Conservation (phyloP, 2,329 filamentous ascomycete species). For the Aureobasidium musti region DNA sequence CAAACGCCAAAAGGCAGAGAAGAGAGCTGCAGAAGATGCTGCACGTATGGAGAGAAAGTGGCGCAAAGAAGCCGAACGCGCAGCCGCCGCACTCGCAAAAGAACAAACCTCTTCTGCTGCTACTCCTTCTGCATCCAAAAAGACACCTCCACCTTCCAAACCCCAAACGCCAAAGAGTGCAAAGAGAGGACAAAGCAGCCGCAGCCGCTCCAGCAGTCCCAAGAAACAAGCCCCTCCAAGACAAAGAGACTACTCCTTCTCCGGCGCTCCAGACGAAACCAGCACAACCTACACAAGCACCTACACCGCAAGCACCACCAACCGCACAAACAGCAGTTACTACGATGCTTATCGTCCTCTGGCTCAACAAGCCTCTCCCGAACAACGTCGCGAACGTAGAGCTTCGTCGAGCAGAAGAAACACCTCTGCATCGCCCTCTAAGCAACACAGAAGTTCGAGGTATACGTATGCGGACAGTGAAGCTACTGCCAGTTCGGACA, state of each 20-base stretch:
- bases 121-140: constrained; percentile 33
- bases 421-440: neutral
- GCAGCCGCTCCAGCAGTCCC: constrained; percentile 36
- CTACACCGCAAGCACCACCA: constrained; percentile 34
- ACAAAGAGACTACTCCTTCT: constrained; percentile 41
- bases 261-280: constrained; percentile 38
- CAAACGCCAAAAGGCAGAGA: constrained; percentile 45
- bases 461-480: constrained; percentile 40
- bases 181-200: constrained; percentile 32
- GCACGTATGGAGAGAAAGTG: constrained; percentile 44
- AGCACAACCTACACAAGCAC: constrained; percentile 47
- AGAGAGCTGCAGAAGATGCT: constrained; percentile 44
- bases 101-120: constrained; percentile 33
- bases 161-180: constrained; percentile 31
- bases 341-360: constrained; percentile 42
- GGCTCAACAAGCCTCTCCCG: constrained; percentile 31
- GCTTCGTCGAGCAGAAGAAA: neutral
- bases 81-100: constrained; percentile 41
- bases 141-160: constrained; percentile 25
- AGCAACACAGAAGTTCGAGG: neutral
- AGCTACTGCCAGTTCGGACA: constrained; percentile 42
- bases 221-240: constrained; percentile 34
- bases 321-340: constrained; percentile 38
- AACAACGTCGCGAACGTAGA: neutral
- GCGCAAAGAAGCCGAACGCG: constrained; percentile 46